phyloP scores from a whole-genome alignment of 1,284 basidiomycete species.

The Peniophora sp. region DNA sequence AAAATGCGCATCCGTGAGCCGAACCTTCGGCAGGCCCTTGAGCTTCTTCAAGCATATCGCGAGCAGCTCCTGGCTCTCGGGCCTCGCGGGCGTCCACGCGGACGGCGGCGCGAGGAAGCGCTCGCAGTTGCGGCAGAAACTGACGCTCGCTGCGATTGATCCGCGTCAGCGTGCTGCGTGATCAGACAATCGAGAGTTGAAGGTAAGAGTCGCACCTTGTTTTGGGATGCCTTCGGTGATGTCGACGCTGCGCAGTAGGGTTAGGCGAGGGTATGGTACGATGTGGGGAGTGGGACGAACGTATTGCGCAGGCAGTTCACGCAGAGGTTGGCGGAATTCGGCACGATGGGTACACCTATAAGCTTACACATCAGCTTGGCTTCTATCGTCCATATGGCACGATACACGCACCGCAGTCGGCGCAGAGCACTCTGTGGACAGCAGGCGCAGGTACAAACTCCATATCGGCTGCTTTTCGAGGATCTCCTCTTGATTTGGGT shows the following conservation, averaged over 20 bases:
- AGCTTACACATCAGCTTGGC: neutral
- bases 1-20: conserved; percentile 94
- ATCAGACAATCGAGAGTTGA: conserved; percentile 4
- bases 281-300: conserved; percentile 32
- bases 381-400: neutral
- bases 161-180: neutral
- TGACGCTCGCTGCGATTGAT: conserved; percentile 66
- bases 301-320: conserved; percentile 87
- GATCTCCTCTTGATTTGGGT: neutral
- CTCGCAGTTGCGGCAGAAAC: conserved; percentile 95
- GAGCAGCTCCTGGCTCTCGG: conserved; percentile 90
- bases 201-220: conserved; percentile 50
- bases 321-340: conserved; percentile 95
- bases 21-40: conserved; percentile 90
- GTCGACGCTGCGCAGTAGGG: conserved; percentile 59
- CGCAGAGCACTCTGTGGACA: conserved; percentile 72
- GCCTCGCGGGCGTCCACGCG: conserved; percentile 81
- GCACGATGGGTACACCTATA: conserved; percentile 84
- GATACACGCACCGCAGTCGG: conserved; percentile 62
- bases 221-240: conserved; percentile 99
- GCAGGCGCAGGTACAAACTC: conserved; percentile 67
- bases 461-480: conserved; percentile 31
- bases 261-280: neutral
- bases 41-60: conserved; percentile 90
- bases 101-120: conserved; percentile 90